Base-by-base conservation (phyloP, 495 filamentous ascomycete genomes). In the Penicillium waksmanii region DNA sequence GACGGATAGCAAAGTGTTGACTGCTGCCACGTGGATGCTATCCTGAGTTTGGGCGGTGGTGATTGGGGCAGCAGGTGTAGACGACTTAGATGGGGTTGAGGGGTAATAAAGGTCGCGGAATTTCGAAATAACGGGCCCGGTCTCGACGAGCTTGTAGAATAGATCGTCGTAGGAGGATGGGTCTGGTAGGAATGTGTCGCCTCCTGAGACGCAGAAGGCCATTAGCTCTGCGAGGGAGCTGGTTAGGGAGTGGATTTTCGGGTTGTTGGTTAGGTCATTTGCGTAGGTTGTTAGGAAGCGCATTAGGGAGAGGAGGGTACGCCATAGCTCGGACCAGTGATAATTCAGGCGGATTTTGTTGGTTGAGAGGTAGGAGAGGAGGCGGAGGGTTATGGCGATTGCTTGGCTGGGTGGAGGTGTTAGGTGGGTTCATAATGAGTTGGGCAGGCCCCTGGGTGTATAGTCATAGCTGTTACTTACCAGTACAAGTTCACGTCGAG, bases 101-200 rank as follows among this genome's bases (percentile, higher is more conserved):
- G 72, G 59, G 18, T 60, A 49, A 73, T 93, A 97, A 3, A 82
- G 87, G 63, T 90, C 87, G 19, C 92, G 84, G 74, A 97, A 97
- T 73, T 91, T 92, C 23, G 83, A 76, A 38, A 98, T 81, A 35
- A 92, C 83, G 48, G 96, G 91, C 3, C 93, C 92, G 15, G 85
- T 89, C 73, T 98, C 95, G 49, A 98, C 91, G 13, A 98, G 82
- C 75, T 98, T 98, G 80, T 98, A 98, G 75, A 98, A 96, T 11
- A 98, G 81, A 67, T 98, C 96, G 66, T 98, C 95, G 71, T 97
- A 97, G 19, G 89, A 88, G 38, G 89, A 81, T 19, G 92, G 85
- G 55, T 89, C 91, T 0, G 96, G 96, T n/a, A 98, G 86, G 74
- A 98, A 97, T 8, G 88, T 84, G 70, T 98, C 96, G 7, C 95